Base-by-base conservation (phyloP, 306 rosid genomes). In the Gleditsia sinensis region DNA sequence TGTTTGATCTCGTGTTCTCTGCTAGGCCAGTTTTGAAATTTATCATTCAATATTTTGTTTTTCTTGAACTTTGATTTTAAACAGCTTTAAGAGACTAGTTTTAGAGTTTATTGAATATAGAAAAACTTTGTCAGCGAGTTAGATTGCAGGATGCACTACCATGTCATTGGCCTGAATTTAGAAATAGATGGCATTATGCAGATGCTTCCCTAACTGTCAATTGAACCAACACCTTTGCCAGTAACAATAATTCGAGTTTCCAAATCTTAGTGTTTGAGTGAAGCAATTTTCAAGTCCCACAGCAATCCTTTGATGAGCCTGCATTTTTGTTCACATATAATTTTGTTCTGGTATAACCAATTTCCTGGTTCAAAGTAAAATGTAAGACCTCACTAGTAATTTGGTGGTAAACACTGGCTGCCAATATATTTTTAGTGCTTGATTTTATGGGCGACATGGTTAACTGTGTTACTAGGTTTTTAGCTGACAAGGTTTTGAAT, bases 401-500 rank as follows among this genome's bases (percentile, higher is more conserved):
- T 48, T n/a, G 0, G 2, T 48, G 53, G 23, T 7, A 48, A 48
- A 48, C 2, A 48, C 21, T 48, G 23, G 53, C 23, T 48, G 53
- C 53, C 23, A 4, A 3, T 25, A 17, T 9, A 42, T 65, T 17
- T 46, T 10, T 67, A 48, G 17, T 67, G 17, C 37, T 9, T 46
- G 46, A 28, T 40, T 56, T 40, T 4, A 9, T 59, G 7, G 45
- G 36, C 9, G 25, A 59, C 66, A 33, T 7, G 25, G 43, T n/a
- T 32, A n/a, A 7, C 3, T 59, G 12, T 32, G 17, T 7, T 58
- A 40, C 25, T 43, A 20, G n/a, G 10, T 58, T 42, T 71, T 54
- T 42, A 71, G 7, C 57, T 71, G 56, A 28, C 57, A 10, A 54
- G 12, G 40, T 54, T 71, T 72, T 45, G 24, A 62, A 49, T 16